Evolutionary conservation across 202 grass and related monocot species (phyloP), one percentile per base, ranked within the genome.

Genomic region (Digitaria exilis): DNA sequence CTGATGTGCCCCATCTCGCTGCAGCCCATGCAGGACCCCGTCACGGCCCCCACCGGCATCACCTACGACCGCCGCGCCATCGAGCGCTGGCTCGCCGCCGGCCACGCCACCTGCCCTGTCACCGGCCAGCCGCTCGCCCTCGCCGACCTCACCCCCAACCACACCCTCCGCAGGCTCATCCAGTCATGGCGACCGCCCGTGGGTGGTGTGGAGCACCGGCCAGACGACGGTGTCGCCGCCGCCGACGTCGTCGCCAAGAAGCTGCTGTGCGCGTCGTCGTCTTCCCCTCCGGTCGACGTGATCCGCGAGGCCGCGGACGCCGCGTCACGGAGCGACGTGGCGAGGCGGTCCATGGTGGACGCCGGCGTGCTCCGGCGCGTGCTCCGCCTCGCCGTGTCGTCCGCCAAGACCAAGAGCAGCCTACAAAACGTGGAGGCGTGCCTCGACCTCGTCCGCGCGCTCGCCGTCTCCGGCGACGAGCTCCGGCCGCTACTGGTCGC

Each of bases 111-210:
- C 19, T 92, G 90, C 90, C 90, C 90, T 6, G 85, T 88, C 79
- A 88, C 88, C 19, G 86, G 86, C 63, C 91, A 80, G 10, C 88
- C 71, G 4, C 79, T 93, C 55, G 19, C 85, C 9, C 62, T 82
- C 64, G 32, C 78, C 42, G 69, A 79, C 64, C 82, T 93, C 88
- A 93, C 91, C 3, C 91, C 91, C 6, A 93, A 93, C 85, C 91
- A 86, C 88, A 88, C 88, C 31, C 91, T 93, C 58, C 85, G 86
- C 14, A 84, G 91, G 65, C 88, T 90, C n/a, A 93, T 93, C 83
- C 75, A 84, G 14, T 68, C 79, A 7, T 90, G 87, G 82, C 28
- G 31, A 22, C 55, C 60, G 7, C 14, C 4, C 8, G 13, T 6
- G 79, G 68, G 0, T 4, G 15, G 0, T 0, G 42, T 2, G 4